Evolutionary conservation across 441 rosid species (phyloP).

Genomic region (Metrosideros polymorpha): DNA sequence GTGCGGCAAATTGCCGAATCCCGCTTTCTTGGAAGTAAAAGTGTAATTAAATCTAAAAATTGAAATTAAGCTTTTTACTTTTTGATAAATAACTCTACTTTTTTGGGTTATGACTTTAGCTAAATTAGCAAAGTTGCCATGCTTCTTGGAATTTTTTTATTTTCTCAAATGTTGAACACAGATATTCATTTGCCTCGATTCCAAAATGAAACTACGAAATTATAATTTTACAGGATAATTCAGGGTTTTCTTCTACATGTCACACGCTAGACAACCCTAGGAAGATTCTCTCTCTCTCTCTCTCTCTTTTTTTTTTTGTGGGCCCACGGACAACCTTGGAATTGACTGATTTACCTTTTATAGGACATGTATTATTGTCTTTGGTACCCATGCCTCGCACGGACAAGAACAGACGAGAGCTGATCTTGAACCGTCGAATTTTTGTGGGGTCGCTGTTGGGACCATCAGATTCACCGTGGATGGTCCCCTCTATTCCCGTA

Average conservation of each 20-base stretch:
- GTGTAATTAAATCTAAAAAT: neutral
- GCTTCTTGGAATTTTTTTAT: neutral
- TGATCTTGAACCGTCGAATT: neutral
- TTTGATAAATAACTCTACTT: neutral
- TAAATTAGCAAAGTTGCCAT: neutral
- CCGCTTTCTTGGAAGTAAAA: neutral
- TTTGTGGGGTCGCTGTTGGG: neutral
- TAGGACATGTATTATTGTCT: neutral
- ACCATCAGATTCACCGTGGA: neutral
- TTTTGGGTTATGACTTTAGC: neutral
- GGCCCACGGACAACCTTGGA: no score
- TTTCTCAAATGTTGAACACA: neutral
- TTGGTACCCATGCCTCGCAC: neutral
- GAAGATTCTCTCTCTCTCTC: rapidly evolving
- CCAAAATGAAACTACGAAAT: neutral
- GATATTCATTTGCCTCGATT: neutral
- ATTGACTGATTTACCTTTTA: no score
- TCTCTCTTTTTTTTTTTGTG: neutral
- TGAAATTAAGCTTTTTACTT: neutral
- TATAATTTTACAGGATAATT: neutral
- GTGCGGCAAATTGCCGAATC: neutral
- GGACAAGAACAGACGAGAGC: neutral
- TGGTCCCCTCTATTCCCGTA: neutral
- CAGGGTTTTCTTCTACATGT: neutral
- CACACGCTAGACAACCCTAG: neutral